Base-by-base conservation (phyloP, 306 rosid species). In the Trifolium dubium region DNA sequence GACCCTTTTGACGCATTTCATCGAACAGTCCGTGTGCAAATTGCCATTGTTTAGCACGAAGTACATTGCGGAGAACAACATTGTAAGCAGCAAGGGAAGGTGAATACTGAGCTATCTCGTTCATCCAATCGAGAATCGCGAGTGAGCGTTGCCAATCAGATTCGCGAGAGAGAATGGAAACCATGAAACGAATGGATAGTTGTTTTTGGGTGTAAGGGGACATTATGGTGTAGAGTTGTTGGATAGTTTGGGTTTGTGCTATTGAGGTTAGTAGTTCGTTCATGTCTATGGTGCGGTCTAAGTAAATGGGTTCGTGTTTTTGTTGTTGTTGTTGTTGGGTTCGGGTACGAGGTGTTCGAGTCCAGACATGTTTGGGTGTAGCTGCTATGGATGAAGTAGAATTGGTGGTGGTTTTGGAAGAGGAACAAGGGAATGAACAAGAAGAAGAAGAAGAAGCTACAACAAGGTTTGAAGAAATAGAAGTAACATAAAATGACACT, bases 11-110 rank as follows among this genome's bases (percentile, higher is more conserved):
- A 64, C 96, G 96, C 98, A 89, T 91, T 91, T 93, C 98, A 5
- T 93, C 94, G 18, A 93, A 91, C 91, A 93, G 93, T 8, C 98
- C 98, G 41, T 84, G 94, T 2, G 94, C 98, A 37, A 91, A 68
- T 5, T 80, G 87, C 89, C 88, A 91, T 76, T 91, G 96, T 79
- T 88, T 85, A 10, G 94, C 88, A 0, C 97, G 91, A 12, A 91
- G 89, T n/a, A 88, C 97, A 29, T 93, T 93, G 2, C 98, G 91
- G 1, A 93, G 4, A 14, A 87, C 92, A 13, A 93, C 96, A 31
- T 93, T 93, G 90, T 89, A 91, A 58, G 95, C 98, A 50, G 82
- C 77, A 12, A 93, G 85, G 0, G 97, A 88, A 10, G 97, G 97
- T 4, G 94, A 69, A 56, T 93, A 93, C 5, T 41, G 82, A 17